phyloP scores from a whole-genome alignment of 2,329 filamentous ascomycete genomes.

The Pestalotiopsis sp. region DNA sequence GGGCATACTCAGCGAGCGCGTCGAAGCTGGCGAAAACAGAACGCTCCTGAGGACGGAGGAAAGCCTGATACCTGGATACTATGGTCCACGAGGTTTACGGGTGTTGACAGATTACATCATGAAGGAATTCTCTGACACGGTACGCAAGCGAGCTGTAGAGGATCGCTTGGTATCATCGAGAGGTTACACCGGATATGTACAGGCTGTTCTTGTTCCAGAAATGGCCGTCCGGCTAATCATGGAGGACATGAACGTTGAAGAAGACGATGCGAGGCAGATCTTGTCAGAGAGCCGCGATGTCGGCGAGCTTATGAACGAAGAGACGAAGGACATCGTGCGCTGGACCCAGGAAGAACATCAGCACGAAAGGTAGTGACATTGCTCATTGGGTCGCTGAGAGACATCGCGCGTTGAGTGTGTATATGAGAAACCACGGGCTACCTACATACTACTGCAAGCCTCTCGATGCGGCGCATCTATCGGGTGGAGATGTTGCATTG shows the following conservation, averaged over 20 bases:
- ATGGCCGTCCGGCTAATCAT: slow-evolving; percentile 56
- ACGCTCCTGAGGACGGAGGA: slow-evolving; percentile 62
- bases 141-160: slow-evolving; percentile 64
- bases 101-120: slow-evolving; percentile 74
- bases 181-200: slow-evolving; percentile 70
- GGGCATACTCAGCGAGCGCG: slow-evolving; percentile 53
- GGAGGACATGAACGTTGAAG: slow-evolving; percentile 55
- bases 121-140: slow-evolving; percentile 56
- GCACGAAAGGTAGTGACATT: not conserved
- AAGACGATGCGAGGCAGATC: slow-evolving; percentile 53
- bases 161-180: slow-evolving; percentile 69
- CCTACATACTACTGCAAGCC: not conserved
- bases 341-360: slow-evolving; percentile 28
- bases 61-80: slow-evolving; percentile 76
- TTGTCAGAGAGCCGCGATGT: slow-evolving; percentile 69
- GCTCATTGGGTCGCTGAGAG: not conserved
- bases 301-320: slow-evolving; percentile 70
- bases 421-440: not conserved
- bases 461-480: not conserved
- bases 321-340: slow-evolving; percentile 57
- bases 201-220: slow-evolving; percentile 79
- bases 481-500: not conserved
- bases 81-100: slow-evolving; percentile 74
- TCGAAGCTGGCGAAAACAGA: slow-evolving; percentile 61
- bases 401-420: not conserved